Base-by-base conservation (phyloP, 2,329 filamentous ascomycete genomes). In the Ceratocystiopsis sp. region DNA sequence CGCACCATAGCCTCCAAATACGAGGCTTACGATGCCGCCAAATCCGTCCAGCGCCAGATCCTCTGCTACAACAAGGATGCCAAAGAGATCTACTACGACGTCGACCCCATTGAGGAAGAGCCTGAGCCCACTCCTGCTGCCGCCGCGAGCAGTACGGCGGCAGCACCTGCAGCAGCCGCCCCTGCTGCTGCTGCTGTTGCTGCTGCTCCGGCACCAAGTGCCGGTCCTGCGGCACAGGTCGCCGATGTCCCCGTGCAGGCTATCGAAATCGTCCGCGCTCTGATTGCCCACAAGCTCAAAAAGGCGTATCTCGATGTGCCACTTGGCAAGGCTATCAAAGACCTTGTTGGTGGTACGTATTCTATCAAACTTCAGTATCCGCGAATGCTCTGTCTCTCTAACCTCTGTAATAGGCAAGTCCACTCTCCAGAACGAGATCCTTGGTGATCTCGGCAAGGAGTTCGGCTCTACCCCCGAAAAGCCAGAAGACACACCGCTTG, bases 11-110 rank as follows among this genome's bases (percentile, higher is more conserved):
- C 87, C 48, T 87, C 86, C 59, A 96, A 96, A 66, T 98, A 96
- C 63, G 91, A 98, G 70, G 87, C 89, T 50, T 94, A 95, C 65
- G 91, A 98, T 65, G 91, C 91, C 45, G 91, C 91, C 48, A 89
- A 89, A 57, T 95, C 89, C 9, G 80, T 96, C 37, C 87, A 95
- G 66, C 78, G 91, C 60, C 89, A 96, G 63, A 95, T 98, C 59
- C 75, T 98, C 45, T 96, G 91, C 71, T 98, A 96, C 70, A 96
- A 94, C 71, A 98, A 98, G 64, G 91, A 98, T 58, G 83, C 86
- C 45, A 96, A 95, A 62, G 91, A 98, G 63, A 98, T 98, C 51
- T 98, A 98, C 70, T 98, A 98, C 64, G 89, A 95, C 59, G 87
- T 93, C 38, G 91, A 98, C 57, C 91, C 91, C 0, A 69, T 93